Conservation (phyloP, 257 asterid species). For the Vinca minor region DNA sequence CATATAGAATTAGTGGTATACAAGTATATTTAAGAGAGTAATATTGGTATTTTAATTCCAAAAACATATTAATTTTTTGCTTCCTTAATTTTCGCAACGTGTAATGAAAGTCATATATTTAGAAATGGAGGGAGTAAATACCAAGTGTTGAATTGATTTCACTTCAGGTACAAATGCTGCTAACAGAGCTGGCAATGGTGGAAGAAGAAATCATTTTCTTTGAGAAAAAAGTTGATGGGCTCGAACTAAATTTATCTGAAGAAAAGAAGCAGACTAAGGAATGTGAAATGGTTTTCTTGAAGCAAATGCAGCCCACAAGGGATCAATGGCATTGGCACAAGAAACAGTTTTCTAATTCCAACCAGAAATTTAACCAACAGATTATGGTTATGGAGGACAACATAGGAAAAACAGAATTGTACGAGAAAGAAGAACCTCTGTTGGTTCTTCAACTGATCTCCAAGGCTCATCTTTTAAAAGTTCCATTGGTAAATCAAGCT, state of each 20-base stretch:
- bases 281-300: constrained; percentile 34
- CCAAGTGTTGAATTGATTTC: background rate
- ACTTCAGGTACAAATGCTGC: constrained; percentile 62
- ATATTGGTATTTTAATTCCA: too few relatives aligned
- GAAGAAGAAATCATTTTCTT: constrained; percentile 74
- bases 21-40: too few relatives aligned
- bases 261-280: constrained; percentile 47
- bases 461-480: constrained; percentile 26
- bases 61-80: too few relatives aligned
- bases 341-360: constrained; percentile 11
- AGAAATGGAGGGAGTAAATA: background rate
- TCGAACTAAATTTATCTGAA: constrained; percentile 35
- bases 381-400: constrained; percentile 24
- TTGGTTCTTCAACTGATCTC: constrained; percentile 47
- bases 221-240: constrained; percentile 50
- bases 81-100: background rate
- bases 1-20: too few relatives aligned
- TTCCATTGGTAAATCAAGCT: constrained; percentile 32
- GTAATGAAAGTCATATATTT: background rate
- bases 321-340: constrained; percentile 23
- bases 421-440: constrained; percentile 54
- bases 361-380: too few relatives aligned
- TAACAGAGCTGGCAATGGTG: constrained; percentile 50
- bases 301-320: constrained; percentile 30
- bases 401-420: constrained; percentile 26